phyloP scores from a whole-genome alignment of 2,329 filamentous ascomycete genomes.

The Trichoderma harzianum region DNA sequence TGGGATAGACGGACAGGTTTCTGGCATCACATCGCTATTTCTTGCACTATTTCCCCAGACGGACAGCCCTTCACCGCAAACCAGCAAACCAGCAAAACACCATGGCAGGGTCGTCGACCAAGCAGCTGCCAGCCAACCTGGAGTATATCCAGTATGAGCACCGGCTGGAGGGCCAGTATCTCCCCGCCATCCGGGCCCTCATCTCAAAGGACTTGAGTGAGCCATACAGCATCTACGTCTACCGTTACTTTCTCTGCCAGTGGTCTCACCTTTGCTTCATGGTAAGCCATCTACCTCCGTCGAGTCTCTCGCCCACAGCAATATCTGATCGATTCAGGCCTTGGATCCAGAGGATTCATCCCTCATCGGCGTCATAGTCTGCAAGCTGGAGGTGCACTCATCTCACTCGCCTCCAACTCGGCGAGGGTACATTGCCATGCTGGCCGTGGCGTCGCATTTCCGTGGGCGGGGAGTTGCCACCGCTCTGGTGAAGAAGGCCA shows the following conservation, averaged over 20 bases:
- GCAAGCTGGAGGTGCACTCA: constrained; percentile 87
- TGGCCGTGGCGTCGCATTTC: constrained; percentile 79
- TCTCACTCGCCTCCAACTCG: constrained; percentile 71
- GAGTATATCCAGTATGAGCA: constrained; percentile 62
- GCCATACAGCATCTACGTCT: constrained; percentile 99
- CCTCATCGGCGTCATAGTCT: constrained; percentile 87
- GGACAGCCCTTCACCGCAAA: not conserved
- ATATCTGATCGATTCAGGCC: constrained; percentile 41
- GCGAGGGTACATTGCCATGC: constrained; percentile 96
- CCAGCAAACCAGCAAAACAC: not conserved
- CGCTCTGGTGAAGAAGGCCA: constrained; percentile 80
- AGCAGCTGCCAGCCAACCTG: constrained; percentile 45
- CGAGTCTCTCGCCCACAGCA: not conserved
- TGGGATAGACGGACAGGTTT: not conserved
- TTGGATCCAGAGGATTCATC: constrained; percentile 56
- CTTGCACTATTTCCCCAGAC: not conserved
- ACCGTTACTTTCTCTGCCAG: constrained; percentile 95
- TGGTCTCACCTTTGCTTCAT: constrained; percentile 98
- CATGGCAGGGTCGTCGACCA: constrained; percentile 36
- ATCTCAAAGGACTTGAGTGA: constrained; percentile 97
- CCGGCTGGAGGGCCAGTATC: constrained; percentile 58
- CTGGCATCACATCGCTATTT: not conserved
- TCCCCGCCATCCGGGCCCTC: constrained; percentile 83
- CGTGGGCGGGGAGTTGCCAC: constrained; percentile 86
- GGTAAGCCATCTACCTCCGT: constrained; percentile 44